Evolutionary conservation across 1,284 basidiomycete species (phyloP).

Genomic region (Porodaedalea pini): DNA sequence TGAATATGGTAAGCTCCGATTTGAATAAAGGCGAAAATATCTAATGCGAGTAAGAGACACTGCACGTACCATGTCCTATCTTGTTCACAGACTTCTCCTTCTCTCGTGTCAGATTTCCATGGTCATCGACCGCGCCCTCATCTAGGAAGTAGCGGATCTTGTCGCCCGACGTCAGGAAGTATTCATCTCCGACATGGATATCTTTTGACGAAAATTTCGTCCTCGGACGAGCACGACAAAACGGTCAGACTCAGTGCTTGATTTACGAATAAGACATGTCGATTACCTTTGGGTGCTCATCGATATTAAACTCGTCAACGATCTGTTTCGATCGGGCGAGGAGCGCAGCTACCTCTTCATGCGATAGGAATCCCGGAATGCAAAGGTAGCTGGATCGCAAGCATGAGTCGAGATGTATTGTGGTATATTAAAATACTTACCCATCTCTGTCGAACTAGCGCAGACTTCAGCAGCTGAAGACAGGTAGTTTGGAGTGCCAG

Average conservation of each 20-base stretch:
- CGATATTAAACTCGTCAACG: conserved; percentile 70
- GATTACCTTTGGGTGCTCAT: conserved; percentile 78
- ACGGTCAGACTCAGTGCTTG: no score
- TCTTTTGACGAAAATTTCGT: conserved; percentile 85
- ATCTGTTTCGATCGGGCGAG: conserved; percentile 69
- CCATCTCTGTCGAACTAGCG: conserved; percentile 13
- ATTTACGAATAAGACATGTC: no score
- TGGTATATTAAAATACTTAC: background rate
- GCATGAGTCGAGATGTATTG: background rate
- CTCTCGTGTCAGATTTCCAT: conserved; percentile 67
- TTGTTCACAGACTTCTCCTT: conserved; percentile 81
- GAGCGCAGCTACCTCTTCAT: conserved; percentile 46
- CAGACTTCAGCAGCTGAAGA: no score
- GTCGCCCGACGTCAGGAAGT: conserved; percentile 88
- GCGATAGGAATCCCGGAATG: conserved; percentile 5
- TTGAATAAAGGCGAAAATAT: background rate
- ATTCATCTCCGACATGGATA: conserved; percentile 83
- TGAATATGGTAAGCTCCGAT: background rate
- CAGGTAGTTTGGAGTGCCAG: background rate
- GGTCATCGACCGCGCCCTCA: conserved; percentile 64
- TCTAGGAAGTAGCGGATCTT: conserved; percentile 91
- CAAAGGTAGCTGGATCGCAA: conserved; percentile 4
- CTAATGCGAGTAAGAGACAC: background rate
- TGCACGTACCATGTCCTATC: conserved; percentile 72
- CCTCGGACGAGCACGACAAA: no score